Conservation (phyloP, 768 basidiomycete species). For the Ramaria sp. region DNA sequence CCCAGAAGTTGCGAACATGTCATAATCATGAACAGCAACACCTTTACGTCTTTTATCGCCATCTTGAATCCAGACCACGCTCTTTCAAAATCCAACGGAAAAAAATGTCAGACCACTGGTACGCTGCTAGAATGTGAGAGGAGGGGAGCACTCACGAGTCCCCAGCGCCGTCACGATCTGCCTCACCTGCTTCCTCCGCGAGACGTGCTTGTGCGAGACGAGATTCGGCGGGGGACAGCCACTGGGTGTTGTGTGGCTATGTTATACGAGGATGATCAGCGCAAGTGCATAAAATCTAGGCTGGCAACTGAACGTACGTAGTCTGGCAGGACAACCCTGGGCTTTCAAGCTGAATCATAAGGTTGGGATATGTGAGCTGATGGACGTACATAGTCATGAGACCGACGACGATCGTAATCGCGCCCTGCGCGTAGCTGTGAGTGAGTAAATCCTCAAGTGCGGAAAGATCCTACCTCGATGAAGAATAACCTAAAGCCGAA, state of each 20-base stretch:
- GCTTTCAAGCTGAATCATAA: background rate
- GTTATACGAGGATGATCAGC: too few relatives aligned
- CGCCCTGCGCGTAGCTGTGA: conserved; percentile 34
- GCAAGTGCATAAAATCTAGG: too few relatives aligned
- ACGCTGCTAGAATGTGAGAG: background rate
- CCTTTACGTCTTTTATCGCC: conserved; percentile 13
- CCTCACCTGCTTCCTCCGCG: conserved; percentile 58
- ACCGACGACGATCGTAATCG: conserved; percentile 50
- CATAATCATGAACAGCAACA: conserved; percentile 14
- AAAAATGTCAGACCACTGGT: too few relatives aligned
- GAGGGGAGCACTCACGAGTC: conserved; percentile 39
- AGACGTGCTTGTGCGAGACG: conserved; percentile 55
- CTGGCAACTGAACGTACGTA: background rate
- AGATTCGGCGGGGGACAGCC: conserved; percentile 39
- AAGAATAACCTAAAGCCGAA: conserved; percentile 45
- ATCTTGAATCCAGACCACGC: conserved; percentile 13
- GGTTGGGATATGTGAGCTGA: background rate
- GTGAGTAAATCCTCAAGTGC: background rate
- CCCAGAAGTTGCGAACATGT: conserved; percentile 11
- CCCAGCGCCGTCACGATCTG: conserved; percentile 42
- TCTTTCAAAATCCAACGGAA: background rate
- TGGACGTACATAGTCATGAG: conserved; percentile 37
- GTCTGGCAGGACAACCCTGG: conserved; percentile 2
- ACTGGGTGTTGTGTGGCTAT: conserved; percentile 40
- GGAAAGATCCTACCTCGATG: conserved; percentile 38